A percentile compares a stretch with the other conserved stretches of the same genome.
These are phyloP conservation scores for Alternaria hordeiaustralica DNA, from an alignment of 2,329 filamentous ascomycete species.

Conservation along the genomic window DNA sequence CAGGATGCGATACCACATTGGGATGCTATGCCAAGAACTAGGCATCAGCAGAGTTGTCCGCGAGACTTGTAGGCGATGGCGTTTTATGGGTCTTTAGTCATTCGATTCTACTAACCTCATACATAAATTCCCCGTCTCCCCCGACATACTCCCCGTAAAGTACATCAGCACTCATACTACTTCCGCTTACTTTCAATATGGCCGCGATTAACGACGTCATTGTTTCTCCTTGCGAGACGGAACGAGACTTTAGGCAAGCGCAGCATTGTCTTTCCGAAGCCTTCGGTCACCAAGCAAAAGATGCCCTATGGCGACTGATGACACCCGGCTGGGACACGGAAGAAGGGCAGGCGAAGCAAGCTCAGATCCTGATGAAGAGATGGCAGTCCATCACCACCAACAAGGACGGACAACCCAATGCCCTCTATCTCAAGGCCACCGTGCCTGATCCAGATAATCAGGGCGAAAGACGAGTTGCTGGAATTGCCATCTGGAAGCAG, in stretches of 20 bases:
- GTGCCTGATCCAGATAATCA: conserved; percentile 43
- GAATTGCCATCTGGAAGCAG: conserved; percentile 64
- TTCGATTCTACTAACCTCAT: background rate
- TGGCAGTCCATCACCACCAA: conserved; percentile 53
- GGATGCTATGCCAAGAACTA: background rate
- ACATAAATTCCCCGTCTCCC: background rate
- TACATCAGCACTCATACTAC: background rate
- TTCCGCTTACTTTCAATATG: conserved; percentile 13
- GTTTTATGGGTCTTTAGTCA: conserved; percentile 3
- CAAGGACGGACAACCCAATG: conserved; percentile 56
- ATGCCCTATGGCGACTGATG: conserved; percentile 59
- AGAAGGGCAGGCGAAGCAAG: conserved; percentile 50
- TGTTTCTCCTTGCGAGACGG: conserved; percentile 25
- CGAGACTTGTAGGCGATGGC: background rate
- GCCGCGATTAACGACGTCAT: conserved; percentile 16
- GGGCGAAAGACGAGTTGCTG: conserved; percentile 51
- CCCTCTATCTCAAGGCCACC: conserved; percentile 62
- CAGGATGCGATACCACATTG: background rate
- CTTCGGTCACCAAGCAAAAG: conserved; percentile 60
- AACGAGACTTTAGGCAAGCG: conserved; percentile 32
- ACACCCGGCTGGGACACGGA: conserved; percentile 64
- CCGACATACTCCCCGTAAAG: background rate
- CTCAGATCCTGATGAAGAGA: conserved; percentile 50
- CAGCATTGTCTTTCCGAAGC: conserved; percentile 47
- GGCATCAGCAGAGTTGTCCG: background rate